Percentiles rank a stretch among this genome's conserved stretches.
Conservation (phyloP, 352 stramenopile species). For the Blastocystis sp. region DNA sequence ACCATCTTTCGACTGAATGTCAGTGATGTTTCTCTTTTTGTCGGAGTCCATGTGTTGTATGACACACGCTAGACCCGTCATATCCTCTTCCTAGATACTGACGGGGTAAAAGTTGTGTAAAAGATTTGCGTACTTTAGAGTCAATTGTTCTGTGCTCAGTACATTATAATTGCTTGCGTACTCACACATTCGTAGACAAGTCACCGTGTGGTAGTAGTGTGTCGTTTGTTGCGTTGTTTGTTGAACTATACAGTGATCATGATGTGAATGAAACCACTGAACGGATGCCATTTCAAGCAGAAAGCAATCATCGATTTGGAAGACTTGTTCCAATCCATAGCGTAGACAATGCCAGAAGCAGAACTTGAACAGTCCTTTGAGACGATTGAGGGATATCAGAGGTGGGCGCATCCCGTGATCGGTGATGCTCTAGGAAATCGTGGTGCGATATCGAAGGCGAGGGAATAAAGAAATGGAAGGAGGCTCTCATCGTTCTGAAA, state of each 20-base stretch:
- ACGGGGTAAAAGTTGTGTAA: slow-evolving; percentile 68
- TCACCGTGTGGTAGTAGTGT: background rate
- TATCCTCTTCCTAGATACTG: slow-evolving; percentile 39
- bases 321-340: background rate
- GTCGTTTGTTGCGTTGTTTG: background rate
- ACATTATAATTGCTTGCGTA: slow-evolving; percentile 67
- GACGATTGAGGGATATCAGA: slow-evolving; percentile 41
- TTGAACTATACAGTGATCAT: slow-evolving; percentile 17
- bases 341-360: slow-evolving; percentile 44
- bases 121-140: slow-evolving; percentile 62
- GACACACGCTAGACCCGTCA: slow-evolving; percentile 67
- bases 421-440: background rate
- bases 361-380: slow-evolving; percentile 53
- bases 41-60: slow-evolving; percentile 39
- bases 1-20: slow-evolving; percentile 67
- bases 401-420: background rate
- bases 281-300: background rate
- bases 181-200: slow-evolving; percentile 42
- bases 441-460: slow-evolving; percentile 58
- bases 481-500: slow-evolving; percentile 47
- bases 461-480: slow-evolving; percentile 65
- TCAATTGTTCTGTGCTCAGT: slow-evolving; percentile 60
- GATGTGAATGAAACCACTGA: background rate
- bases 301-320: background rate
- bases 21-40: slow-evolving; percentile 48